Conservation (phyloP, 208 protist species). For the Trypanosoma lewisi region DNA sequence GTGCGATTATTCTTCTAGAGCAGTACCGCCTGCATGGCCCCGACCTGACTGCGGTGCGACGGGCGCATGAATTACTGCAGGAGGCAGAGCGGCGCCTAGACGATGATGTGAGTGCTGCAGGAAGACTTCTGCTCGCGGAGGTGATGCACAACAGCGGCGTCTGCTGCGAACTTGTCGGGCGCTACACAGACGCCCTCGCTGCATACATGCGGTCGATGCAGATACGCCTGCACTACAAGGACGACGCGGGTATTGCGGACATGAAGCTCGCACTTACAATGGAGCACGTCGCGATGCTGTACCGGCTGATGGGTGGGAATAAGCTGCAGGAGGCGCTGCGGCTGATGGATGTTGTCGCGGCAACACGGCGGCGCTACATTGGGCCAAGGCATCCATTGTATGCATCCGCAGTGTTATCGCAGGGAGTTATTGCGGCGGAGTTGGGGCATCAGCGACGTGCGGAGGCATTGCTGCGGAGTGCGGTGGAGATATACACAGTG, state of each 20-base stretch:
- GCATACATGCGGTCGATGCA: constrained; percentile 35
- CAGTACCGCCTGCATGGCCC: constrained; percentile 16
- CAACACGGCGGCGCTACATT: constrained; percentile 37
- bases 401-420: constrained; percentile 25
- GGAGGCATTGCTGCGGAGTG: constrained; percentile 15
- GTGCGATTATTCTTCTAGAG: constrained; percentile 50
- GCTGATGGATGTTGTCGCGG: constrained; percentile 40
- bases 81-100: constrained; percentile 22
- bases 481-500: constrained; percentile 2
- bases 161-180: constrained; percentile 40
- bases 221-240: constrained; percentile 27
- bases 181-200: constrained; percentile 24
- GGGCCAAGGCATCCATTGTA: constrained; percentile 45
- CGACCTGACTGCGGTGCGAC: constrained; percentile 1
- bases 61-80: constrained; percentile 24
- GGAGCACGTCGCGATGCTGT: constrained; percentile 65
- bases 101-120: constrained; percentile 29
- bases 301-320: constrained; percentile 26
- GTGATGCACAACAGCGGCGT: constrained; percentile 61
- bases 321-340: constrained; percentile 33
- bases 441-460: constrained; percentile 30
- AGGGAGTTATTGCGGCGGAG: constrained; percentile 40
- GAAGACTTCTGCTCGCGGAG: constrained; percentile 48
- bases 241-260: constrained; percentile 27
- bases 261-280: constrained; percentile 63